phyloP scores from a whole-genome alignment of 164 flowering plant species.

The Nymphaea colorata region DNA sequence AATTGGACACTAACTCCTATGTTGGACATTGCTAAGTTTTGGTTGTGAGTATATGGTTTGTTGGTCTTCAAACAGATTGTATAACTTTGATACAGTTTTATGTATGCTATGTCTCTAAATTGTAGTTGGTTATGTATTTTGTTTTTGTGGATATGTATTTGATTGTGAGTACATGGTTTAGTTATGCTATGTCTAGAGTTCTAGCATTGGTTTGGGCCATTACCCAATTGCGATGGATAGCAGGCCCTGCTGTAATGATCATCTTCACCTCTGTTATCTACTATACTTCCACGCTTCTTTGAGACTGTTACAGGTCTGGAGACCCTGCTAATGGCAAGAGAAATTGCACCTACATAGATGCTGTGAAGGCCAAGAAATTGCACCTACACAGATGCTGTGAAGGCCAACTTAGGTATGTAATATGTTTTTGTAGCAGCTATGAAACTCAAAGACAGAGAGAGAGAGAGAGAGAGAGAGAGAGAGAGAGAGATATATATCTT shows the following conservation, averaged over 20 bases:
- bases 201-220: conserved; percentile 58
- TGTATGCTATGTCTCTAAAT: too few relatives aligned
- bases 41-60: too few relatives aligned
- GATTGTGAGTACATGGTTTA: too few relatives aligned
- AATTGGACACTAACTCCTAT: too few relatives aligned
- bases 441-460: too few relatives aligned
- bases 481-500: too few relatives aligned
- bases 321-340: conserved; percentile 39
- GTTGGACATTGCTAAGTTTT: too few relatives aligned
- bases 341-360: conserved; percentile 58
- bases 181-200: conserved; percentile 25
- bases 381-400: conserved; percentile 59
- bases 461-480: neutral
- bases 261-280: conserved; percentile 38
- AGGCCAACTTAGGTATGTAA: conserved; percentile 31
- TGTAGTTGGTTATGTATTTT: too few relatives aligned
- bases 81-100: too few relatives aligned
- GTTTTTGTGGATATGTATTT: too few relatives aligned
- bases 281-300: conserved; percentile 41
- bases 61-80: too few relatives aligned
- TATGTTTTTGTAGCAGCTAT: too few relatives aligned
- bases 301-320: conserved; percentile 41
- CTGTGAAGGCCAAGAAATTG: conserved; percentile 48
- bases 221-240: conserved; percentile 59
- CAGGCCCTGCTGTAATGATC: conserved; percentile 35